Evolutionary conservation across 352 stramenopile species (phyloP), one percentile per base, ranked within the genome.

Genomic region (Phytophthora cactorum): DNA sequence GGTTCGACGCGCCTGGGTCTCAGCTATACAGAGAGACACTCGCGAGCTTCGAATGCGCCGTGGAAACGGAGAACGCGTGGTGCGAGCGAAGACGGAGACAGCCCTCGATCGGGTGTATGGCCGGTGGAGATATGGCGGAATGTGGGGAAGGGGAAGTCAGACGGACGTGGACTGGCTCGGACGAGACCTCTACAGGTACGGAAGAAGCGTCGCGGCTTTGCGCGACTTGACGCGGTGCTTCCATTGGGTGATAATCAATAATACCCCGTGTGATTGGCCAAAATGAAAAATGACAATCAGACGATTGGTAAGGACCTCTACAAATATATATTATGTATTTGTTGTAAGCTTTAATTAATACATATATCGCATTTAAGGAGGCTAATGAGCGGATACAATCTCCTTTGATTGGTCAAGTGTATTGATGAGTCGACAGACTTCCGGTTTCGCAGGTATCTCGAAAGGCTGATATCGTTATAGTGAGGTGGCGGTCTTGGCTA

Each of bases 121-220:
- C 25, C 52, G 44, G 22, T 59, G 34, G 50, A 54, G 52, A 62
- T 57, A 72, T 64, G 51, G 60, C 52, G 60, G 52, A 73, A 69
- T 63, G 55, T 59, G 53, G 49, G 54, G 52, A 74, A 70, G 39
- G 59, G 59, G 66, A 62, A 61, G 56, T 29, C 38, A 72, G 65
- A 67, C 66, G 22, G 22, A 22, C 22, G 22, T 65, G 59, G 66
- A 70, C 66, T 74, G 66, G 60, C 66, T 70, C 59, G 14, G 55
- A 59, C 45, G 25, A 36, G 45, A 56, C 57, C 46, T 66, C 47
- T 57, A 73, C 54, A 34, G 14, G 43, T 14, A 25, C 43, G 6
- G n/a, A 46, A 14, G 39, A 27, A 29, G 8, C 3, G 15, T 49
- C 17, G n/a, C 34, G 34, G 39, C 15, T 45, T 22, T 25, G 39